These are phyloP conservation scores for Phoenix roebelenii DNA, from an alignment of 176 grass and related monocot species.

Conservation along the genomic window DNA sequence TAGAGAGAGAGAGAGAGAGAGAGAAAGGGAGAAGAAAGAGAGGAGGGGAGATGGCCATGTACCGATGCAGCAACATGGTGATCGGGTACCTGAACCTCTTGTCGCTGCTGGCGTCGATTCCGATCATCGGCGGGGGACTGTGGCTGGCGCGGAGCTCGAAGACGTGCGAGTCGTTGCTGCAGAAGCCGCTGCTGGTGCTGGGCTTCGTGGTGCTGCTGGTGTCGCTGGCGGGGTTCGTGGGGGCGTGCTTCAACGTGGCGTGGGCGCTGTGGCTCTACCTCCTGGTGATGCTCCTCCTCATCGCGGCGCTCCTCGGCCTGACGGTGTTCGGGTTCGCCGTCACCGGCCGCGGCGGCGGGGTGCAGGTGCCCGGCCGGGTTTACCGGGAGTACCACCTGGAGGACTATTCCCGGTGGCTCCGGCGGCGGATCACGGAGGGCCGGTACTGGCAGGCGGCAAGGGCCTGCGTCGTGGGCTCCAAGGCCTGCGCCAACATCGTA, in stretches of 20 bases:
- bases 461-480: conserved; percentile 68
- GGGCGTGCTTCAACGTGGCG: conserved; percentile 81
- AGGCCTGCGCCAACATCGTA: conserved; percentile 58
- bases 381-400: conserved; percentile 71
- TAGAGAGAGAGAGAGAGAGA: background rate
- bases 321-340: conserved; percentile 79
- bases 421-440: conserved; percentile 39
- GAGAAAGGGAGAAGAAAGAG: conserved; percentile 6
- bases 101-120: conserved; percentile 76
- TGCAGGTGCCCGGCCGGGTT: conserved; percentile 39
- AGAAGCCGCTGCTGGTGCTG: conserved; percentile 67
- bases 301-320: conserved; percentile 49
- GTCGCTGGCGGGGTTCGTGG: conserved; percentile 81
- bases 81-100: conserved; percentile 80
- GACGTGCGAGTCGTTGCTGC: conserved; percentile 68
- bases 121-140: conserved; percentile 67
- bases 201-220: conserved; percentile 69
- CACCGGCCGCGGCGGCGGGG: conserved; percentile 60
- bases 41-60: conserved; percentile 20
- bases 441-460: conserved; percentile 65
- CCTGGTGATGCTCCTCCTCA: conserved; percentile 53
- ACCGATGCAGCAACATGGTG: conserved; percentile 65
- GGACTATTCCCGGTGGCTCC: conserved; percentile 67
- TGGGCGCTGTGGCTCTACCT: conserved; percentile 93
- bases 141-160: conserved; percentile 65